phyloP scores from a whole-genome alignment of 441 rosid species.

The Hypseocharis bilobata region DNA sequence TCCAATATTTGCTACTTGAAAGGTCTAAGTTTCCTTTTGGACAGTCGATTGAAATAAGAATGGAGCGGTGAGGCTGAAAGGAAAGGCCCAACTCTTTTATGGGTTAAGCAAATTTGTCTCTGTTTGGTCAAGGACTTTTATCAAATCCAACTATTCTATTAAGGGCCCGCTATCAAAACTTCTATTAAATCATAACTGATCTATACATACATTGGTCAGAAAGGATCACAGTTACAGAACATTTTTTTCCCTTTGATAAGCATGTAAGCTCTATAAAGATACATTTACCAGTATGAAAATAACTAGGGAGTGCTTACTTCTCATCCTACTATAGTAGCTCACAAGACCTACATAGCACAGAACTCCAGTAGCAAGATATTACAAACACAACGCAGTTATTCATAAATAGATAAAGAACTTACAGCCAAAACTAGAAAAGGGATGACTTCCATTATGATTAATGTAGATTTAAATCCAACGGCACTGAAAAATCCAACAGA shows the following conservation, averaged over 20 bases:
- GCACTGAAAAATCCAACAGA: constrained; percentile 65
- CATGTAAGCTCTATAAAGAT: background rate
- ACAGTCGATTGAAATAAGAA: no score
- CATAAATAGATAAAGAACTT: constrained; percentile 28
- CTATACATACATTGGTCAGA: background rate
- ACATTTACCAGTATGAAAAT: no score
- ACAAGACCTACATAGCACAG: background rate
- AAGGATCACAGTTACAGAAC: background rate
- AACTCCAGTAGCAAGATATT: background rate
- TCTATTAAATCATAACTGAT: background rate
- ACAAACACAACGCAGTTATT: constrained; percentile 2
- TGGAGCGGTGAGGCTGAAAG: no score
- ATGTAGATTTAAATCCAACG: constrained; percentile 58
- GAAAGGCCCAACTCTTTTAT: no score
- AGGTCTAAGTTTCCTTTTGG: no score
- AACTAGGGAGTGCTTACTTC: background rate
- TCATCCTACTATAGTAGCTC: background rate
- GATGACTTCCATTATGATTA: constrained; percentile 77
- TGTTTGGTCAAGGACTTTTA: background rate
- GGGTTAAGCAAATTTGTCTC: background rate
- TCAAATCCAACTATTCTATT: background rate
- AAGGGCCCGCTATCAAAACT: background rate
- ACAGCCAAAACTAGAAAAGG: constrained; percentile 74
- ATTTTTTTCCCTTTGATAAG: background rate
- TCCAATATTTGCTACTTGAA: background rate